Percentiles rank a stretch among this genome's conserved stretches.
phyloP scores from a whole-genome alignment of 2,329 filamentous ascomycete species.

The Pseudocercospora macadamiae region DNA sequence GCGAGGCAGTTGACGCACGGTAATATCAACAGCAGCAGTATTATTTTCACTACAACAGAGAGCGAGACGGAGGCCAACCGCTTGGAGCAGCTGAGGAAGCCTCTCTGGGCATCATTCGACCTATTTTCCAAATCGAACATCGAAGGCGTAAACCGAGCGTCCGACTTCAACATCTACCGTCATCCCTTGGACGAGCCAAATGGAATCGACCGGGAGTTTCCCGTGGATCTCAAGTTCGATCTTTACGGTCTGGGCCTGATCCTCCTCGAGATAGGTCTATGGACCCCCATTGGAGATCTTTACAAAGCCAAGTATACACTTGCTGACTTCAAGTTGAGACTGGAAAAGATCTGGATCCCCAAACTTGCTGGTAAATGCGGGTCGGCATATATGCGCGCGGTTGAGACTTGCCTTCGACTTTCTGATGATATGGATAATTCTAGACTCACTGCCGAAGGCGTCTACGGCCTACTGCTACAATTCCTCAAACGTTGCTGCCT shows the following conservation, averaged over 20 bases:
- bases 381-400: constrained; percentile 73
- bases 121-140: constrained; percentile 65
- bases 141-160: constrained; percentile 48
- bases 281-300: constrained; percentile 66
- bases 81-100: constrained; percentile 63
- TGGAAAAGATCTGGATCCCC: constrained; percentile 67
- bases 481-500: constrained; percentile 41
- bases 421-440: constrained; percentile 53
- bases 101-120: constrained; percentile 74
- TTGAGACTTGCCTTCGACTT: constrained; percentile 71
- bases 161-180: constrained; percentile 62
- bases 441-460: constrained; percentile 31
- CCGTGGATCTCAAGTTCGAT: constrained; percentile 58
- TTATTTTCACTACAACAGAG: constrained; percentile 64
- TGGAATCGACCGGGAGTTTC: constrained; percentile 48
- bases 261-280: constrained; percentile 74
- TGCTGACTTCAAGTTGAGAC: constrained; percentile 63
- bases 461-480: constrained; percentile 36
- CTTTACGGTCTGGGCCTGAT: constrained; percentile 74
- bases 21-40: constrained; percentile 67
- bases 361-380: constrained; percentile 70
- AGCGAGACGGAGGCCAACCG: constrained; percentile 50
- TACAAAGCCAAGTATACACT: constrained; percentile 63
- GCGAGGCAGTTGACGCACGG: constrained; percentile 70
- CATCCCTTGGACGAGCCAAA: constrained; percentile 59